These are phyloP conservation scores for Tricholoma sp. DNA, from an alignment of 768 basidiomycete genomes.

Conservation along the genomic window DNA sequence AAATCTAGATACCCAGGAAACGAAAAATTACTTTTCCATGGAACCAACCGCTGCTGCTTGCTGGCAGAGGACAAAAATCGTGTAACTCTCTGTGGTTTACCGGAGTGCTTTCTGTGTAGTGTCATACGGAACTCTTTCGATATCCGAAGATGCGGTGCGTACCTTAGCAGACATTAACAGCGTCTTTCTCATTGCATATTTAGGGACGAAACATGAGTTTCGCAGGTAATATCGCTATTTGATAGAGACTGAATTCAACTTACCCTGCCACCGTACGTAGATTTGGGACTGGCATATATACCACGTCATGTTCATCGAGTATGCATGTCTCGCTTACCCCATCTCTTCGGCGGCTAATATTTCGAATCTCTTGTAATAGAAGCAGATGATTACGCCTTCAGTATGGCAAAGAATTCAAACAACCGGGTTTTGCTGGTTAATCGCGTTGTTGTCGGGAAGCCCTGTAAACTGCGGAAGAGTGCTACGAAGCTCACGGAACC, in stretches of 20 bases:
- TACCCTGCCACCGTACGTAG: constrained; percentile 21
- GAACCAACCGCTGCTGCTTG: constrained; percentile 55
- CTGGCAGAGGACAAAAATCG: constrained; percentile 49
- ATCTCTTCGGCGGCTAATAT: background rate
- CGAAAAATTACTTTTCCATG: constrained; percentile 63
- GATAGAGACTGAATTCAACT: background rate
- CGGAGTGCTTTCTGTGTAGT: constrained; percentile 50
- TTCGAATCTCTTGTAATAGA: constrained; percentile 30
- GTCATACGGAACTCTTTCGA: constrained; percentile 59
- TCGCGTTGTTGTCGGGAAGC: constrained; percentile 61
- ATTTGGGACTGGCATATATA: constrained; percentile 70
- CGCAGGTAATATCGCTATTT: constrained; percentile 29
- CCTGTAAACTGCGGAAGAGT: constrained; percentile 45
- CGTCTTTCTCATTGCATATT: background rate
- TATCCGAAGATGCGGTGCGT: constrained; percentile 51
- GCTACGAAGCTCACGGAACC: constrained; percentile 42
- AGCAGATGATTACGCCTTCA: constrained; percentile 59
- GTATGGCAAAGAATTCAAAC: constrained; percentile 32
- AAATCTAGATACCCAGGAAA: constrained; percentile 30
- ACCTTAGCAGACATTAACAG: background rate
- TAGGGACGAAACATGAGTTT: constrained; percentile 54
- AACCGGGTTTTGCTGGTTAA: constrained; percentile 51
- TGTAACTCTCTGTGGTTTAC: constrained; percentile 41
- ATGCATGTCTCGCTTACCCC: constrained; percentile 12
- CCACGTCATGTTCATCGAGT: constrained; percentile 65